These are phyloP conservation scores for Plasmodium sp. DNA, from an alignment of 169 alveolate genomes.

Conservation along the genomic window DNA sequence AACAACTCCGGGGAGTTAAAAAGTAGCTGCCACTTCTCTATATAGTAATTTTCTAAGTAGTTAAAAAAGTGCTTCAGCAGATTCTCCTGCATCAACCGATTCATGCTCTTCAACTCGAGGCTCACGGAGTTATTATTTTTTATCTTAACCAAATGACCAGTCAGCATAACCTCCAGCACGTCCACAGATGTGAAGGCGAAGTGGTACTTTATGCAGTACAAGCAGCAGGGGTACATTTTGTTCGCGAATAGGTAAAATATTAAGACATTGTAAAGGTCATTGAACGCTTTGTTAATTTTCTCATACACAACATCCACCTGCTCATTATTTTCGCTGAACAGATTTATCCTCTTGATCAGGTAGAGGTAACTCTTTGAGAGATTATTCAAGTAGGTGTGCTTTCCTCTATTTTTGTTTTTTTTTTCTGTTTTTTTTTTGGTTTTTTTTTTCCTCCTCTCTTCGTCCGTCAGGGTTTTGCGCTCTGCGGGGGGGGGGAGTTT, in stretches of 20 bases:
- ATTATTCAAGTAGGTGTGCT: conserved; percentile 45
- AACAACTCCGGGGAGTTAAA: conserved; percentile 2
- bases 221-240: conserved; percentile 58
- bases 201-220: conserved; percentile 28
- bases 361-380: conserved; percentile 61
- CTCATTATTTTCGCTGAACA: conserved; percentile 57
- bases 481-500: neutral
- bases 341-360: conserved; percentile 55
- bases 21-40: conserved; percentile 27
- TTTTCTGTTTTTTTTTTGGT: conserved; percentile 30
- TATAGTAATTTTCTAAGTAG: conserved; percentile 67
- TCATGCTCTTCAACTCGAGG: conserved; percentile 34
- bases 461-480: neutral
- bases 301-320: conserved; percentile 56
- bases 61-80: conserved; percentile 62
- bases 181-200: conserved; percentile 40
- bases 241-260: conserved; percentile 44
- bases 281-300: conserved; percentile 51
- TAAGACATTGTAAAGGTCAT: conserved; percentile 43
- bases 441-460: conserved; percentile 24
- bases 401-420: conserved; percentile 31
- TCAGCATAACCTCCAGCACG: conserved; percentile 58
- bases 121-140: conserved; percentile 53
- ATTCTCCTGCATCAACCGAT: conserved; percentile 43
- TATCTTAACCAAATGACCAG: conserved; percentile 69